Evolutionary conservation across 768 basidiomycete genomes (phyloP).

Genomic region (Hericium alpestre): DNA sequence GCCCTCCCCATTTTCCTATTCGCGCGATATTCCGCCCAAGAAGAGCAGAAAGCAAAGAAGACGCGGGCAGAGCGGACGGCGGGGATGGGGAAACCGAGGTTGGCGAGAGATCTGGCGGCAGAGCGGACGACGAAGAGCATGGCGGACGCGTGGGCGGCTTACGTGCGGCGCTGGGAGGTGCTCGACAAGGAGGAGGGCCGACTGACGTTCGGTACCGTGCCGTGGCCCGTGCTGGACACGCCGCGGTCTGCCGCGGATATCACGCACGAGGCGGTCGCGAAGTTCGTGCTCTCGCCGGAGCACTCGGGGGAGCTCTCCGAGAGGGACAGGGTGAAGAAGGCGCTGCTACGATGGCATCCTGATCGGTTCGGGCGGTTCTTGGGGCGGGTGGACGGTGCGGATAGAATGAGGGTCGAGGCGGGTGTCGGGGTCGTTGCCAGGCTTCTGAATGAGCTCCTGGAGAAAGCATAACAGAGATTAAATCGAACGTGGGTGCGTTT

Average conservation of each 20-base stretch:
- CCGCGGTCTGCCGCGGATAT: conserved; percentile 40
- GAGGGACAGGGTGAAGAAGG: conserved; percentile 57
- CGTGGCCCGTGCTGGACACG: conserved; percentile 51
- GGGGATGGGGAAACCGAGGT: background rate
- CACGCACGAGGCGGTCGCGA: conserved; percentile 38
- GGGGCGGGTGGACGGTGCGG: conserved; percentile 38
- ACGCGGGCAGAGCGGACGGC: too few species aligned
- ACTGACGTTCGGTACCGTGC: conserved; percentile 45
- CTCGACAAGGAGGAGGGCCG: conserved; percentile 23
- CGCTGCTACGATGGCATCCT: conserved; percentile 73
- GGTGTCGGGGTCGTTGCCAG: conserved; percentile 57
- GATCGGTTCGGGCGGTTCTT: conserved; percentile 60
- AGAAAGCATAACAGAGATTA: background rate
- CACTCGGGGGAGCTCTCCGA: conserved; percentile 49
- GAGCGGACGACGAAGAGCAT: conserved; percentile 17
- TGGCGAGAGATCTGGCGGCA: background rate
- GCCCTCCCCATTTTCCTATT: too few species aligned
- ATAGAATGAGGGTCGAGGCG: conserved; percentile 46
- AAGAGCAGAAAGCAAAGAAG: too few species aligned
- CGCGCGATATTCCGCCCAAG: too few species aligned
- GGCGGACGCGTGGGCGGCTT: conserved; percentile 47
- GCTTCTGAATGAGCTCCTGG: conserved; percentile 20
- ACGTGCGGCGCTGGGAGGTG: conserved; percentile 62
- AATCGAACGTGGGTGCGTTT: background rate
- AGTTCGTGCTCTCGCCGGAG: conserved; percentile 51